Evolutionary conservation across 2,329 filamentous ascomycete species (phyloP).

Genomic region (Penicillium palitans): DNA sequence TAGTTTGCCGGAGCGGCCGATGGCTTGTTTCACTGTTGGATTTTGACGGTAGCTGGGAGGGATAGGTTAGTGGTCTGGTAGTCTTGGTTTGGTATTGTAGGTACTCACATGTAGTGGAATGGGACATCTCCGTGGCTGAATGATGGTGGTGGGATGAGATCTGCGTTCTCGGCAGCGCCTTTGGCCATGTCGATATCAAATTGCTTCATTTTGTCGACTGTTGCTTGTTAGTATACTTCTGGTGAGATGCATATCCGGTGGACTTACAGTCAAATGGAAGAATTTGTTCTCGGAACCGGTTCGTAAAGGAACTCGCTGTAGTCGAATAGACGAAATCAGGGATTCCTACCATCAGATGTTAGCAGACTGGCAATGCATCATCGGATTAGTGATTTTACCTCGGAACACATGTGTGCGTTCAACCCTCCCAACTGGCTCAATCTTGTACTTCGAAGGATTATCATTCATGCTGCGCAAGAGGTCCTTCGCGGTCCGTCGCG

Average conservation of each 20-base stretch:
- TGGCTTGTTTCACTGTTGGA: slow-evolving; percentile 66
- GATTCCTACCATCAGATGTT: slow-evolving; percentile 52
- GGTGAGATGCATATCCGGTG: accelerated
- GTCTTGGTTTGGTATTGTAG: not conserved
- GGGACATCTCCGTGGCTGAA: slow-evolving; percentile 73
- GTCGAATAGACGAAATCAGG: slow-evolving; percentile 85
- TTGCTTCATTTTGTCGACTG: slow-evolving; percentile 60
- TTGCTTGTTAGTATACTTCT: not conserved
- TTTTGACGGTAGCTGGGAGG: slow-evolving; percentile 76
- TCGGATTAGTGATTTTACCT: slow-evolving; percentile 45
- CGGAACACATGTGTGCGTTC: slow-evolving; percentile 84
- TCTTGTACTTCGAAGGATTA: slow-evolving; percentile 65
- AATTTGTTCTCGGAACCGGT: slow-evolving; percentile 68
- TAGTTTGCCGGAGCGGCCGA: slow-evolving; percentile 60
- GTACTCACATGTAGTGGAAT: slow-evolving; percentile 59
- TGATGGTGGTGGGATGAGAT: slow-evolving; percentile 77
- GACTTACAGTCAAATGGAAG: slow-evolving; percentile 67
- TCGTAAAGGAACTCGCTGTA: slow-evolving; percentile 66
- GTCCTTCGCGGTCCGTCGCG: slow-evolving; percentile 29
- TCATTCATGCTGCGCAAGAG: slow-evolving; percentile 61
- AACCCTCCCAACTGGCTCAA: slow-evolving; percentile 71
- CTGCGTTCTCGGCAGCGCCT: slow-evolving; percentile 60
- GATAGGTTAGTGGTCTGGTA: slow-evolving; percentile 17
- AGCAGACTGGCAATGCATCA: not conserved
- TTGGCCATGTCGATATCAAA: slow-evolving; percentile 68